Evolutionary conservation across 495 filamentous ascomycete genomes (phyloP).

Genomic region (Aspergillus saccharolyticus): DNA sequence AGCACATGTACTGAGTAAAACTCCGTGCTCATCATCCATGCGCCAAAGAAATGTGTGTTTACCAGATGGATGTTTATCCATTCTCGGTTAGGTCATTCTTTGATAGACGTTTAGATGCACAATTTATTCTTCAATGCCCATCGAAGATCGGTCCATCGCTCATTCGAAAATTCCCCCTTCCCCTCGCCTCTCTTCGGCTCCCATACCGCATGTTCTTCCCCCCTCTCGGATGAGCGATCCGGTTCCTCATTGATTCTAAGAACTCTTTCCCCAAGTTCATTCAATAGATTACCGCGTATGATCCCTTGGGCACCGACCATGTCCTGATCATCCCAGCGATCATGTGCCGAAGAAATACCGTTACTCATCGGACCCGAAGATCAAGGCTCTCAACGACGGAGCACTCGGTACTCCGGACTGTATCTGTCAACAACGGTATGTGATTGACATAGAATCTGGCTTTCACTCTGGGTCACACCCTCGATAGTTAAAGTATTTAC

Average conservation of each 20-base stretch:
- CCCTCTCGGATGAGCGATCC: too few relatives aligned
- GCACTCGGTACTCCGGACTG: not conserved
- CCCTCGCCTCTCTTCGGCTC: too few relatives aligned
- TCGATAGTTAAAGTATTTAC: too few relatives aligned
- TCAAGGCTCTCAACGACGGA: not conserved
- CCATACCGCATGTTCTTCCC: not conserved
- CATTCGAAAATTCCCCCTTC: not conserved
- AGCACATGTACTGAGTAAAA: slow-evolving; percentile 11
- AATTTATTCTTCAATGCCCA: not conserved
- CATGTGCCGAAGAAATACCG: slow-evolving; percentile 8
- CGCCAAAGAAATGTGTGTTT: too few relatives aligned
- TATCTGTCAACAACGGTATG: slow-evolving; percentile 3
- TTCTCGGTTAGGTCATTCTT: not conserved
- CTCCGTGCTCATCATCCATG: slow-evolving; percentile 6
- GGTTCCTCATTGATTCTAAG: too few relatives aligned
- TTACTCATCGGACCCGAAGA: slow-evolving; percentile 5
- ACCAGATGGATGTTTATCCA: not conserved
- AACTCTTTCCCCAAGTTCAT: not conserved
- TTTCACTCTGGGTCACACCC: too few relatives aligned
- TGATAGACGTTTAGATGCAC: not conserved
- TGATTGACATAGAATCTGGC: not conserved
- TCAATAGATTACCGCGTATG: slow-evolving; percentile 7
- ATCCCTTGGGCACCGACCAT: slow-evolving; percentile 20
- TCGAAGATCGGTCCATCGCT: not conserved
- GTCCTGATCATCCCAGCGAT: slow-evolving; percentile 4